These are phyloP conservation scores for Dendryphion nanum DNA, from an alignment of 2,329 filamentous ascomycete species.

Conservation along the genomic window DNA sequence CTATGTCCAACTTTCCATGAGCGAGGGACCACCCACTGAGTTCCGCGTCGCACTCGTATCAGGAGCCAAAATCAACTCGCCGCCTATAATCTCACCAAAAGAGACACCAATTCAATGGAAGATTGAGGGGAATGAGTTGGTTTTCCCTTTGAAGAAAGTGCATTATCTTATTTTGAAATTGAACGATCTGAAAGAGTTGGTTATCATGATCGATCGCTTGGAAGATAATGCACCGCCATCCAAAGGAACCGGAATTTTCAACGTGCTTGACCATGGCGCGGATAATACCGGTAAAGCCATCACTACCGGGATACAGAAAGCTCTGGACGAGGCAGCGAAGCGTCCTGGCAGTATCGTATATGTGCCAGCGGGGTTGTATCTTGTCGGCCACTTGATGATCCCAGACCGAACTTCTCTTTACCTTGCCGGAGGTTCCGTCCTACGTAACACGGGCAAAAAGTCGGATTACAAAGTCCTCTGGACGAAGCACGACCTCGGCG, in stretches of 20 bases:
- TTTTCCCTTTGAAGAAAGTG: constrained; percentile 6
- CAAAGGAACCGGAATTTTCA: constrained; percentile 5
- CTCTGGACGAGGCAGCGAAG: constrained; percentile 6
- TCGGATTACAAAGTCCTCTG: constrained; percentile 6
- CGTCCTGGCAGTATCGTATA: constrained; percentile 7
- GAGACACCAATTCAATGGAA: constrained; percentile 2
- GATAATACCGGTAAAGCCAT: constrained; percentile 5
- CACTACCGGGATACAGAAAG: constrained; percentile 7
- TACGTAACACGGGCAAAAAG: constrained; percentile 7
- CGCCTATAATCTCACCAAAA: constrained; percentile 3
- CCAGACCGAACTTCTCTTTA: constrained; percentile 2
- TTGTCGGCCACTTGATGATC: constrained; percentile 6
- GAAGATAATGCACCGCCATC: constrained; percentile 5
- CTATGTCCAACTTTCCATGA: constrained; percentile 7
- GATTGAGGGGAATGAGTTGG: constrained; percentile 3
- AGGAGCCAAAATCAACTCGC: constrained; percentile 2
- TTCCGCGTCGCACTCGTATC: constrained; percentile 5
- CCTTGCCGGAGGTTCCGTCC: constrained; percentile 6
- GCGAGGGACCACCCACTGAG: constrained; percentile 3
- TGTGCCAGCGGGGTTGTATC: constrained; percentile 7
- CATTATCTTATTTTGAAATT: constrained; percentile 10
- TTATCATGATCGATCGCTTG: constrained; percentile 8
- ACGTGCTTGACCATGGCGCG: constrained; percentile 7
- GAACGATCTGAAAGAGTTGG: constrained; percentile 5
- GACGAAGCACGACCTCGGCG: constrained; percentile 7